These are phyloP conservation scores for Hexamita inflata DNA, from an alignment of 208 protist species.

Conservation along the genomic window DNA sequence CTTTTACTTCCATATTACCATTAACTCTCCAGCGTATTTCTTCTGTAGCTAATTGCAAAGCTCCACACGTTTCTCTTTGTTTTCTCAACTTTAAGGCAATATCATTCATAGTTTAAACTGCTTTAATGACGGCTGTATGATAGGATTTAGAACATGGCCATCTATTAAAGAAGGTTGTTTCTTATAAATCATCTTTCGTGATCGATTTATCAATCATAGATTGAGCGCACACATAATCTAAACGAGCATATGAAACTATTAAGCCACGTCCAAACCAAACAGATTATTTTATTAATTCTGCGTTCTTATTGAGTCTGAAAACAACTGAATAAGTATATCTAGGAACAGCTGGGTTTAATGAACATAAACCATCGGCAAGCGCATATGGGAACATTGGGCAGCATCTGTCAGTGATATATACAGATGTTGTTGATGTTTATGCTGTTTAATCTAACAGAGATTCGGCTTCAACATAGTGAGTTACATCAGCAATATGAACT, in stretches of 20 bases:
- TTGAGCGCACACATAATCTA: conserved; percentile 27
- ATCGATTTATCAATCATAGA: neutral
- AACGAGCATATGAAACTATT: conserved; percentile 5
- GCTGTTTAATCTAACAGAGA: conserved; percentile 1
- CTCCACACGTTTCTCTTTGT: neutral
- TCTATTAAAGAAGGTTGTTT: neutral
- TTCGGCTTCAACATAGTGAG: conserved; percentile 3
- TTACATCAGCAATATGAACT: conserved; percentile 38
- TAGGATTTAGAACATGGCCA: neutral
- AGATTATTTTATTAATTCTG: neutral
- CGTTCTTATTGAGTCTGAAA: neutral
- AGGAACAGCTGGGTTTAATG: conserved; percentile 20
- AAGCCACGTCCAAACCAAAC: conserved; percentile 19
- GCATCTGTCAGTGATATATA: conserved; percentile 17
- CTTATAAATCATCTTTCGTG: neutral
- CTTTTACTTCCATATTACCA: neutral
- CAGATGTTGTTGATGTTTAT: neutral
- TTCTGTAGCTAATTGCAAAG: neutral
- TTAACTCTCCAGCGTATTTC: neutral
- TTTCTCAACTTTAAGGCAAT: neutral
- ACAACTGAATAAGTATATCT: neutral
- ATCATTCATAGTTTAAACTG: conserved; percentile 5
- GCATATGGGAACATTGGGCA: conserved; percentile 27
- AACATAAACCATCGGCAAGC: conserved; percentile 25
- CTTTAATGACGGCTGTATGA: neutral